phyloP scores from a whole-genome alignment of 805 yeast species.

The Lipomyces mesembrius region DNA sequence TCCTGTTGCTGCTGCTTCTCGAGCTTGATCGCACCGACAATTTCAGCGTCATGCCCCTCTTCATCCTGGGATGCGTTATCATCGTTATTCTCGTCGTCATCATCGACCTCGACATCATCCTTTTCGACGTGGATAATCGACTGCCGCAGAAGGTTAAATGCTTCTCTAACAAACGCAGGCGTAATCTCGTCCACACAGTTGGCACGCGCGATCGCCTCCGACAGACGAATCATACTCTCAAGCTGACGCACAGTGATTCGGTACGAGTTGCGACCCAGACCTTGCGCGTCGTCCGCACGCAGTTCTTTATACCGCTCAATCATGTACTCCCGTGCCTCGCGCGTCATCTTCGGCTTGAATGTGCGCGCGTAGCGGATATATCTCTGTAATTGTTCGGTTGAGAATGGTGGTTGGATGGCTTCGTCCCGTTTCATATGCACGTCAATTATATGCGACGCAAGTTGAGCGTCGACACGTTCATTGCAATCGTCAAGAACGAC shows the following conservation, averaged over 20 bases:
- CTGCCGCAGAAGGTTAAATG: slow-evolving; percentile 84
- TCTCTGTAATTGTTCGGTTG: slow-evolving; percentile 84
- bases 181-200: slow-evolving; percentile 89
- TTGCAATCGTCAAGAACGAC: slow-evolving; percentile 95
- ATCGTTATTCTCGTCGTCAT: slow-evolving; percentile 50
- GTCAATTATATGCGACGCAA: slow-evolving; percentile 91
- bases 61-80: slow-evolving; percentile 5
- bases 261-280: slow-evolving; percentile 77
- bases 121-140: slow-evolving; percentile 92
- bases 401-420: slow-evolving; percentile 86
- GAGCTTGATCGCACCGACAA: slow-evolving; percentile 19
- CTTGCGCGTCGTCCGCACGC: slow-evolving; percentile 89
- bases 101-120: slow-evolving; percentile 87
- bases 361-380: slow-evolving; percentile 92
- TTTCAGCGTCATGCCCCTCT: slow-evolving; percentile 11
- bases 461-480: slow-evolving; percentile 82
- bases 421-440: slow-evolving; percentile 88
- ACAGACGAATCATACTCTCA: slow-evolving; percentile 89
- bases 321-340: slow-evolving; percentile 75
- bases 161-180: slow-evolving; percentile 87
- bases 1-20: slow-evolving; percentile 36
- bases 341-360: slow-evolving; percentile 85
- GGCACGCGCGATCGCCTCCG: slow-evolving; percentile 96
- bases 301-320: slow-evolving; percentile 82
- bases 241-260: slow-evolving; percentile 96